Percentiles rank a stretch among this genome's conserved stretches.
phyloP scores from a whole-genome alignment of 2,329 filamentous ascomycete genomes.

The Aureobasidium musti region DNA sequence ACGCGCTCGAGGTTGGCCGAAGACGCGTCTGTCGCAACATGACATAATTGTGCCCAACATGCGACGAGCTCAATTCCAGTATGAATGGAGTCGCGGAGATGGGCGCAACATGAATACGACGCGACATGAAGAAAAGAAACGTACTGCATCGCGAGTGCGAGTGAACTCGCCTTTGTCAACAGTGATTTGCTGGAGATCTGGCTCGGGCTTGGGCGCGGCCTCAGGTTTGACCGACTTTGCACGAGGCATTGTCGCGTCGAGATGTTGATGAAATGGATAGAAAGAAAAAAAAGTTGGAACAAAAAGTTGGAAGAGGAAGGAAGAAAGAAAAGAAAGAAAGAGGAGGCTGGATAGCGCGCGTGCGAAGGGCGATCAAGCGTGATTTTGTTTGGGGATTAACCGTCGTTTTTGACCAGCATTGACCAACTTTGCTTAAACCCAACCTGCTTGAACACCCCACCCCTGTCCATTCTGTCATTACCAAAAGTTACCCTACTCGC shows the following conservation, averaged over 20 bases:
- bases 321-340: neutral
- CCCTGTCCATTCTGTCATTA: conserved; percentile 1
- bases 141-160: conserved; percentile 78
- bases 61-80: neutral
- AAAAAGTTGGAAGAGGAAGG: conserved; percentile 3
- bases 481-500: neutral
- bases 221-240: conserved; percentile 30
- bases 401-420: conserved; percentile 16
- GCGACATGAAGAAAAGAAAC: conserved; percentile 41
- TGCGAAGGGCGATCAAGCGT: conserved; percentile 5
- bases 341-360: neutral
- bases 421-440: conserved; percentile 28
- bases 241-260: conserved; percentile 24
- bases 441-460: neutral
- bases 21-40: conserved; percentile 26
- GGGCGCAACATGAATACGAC: conserved; percentile 21
- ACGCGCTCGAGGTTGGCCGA: conserved; percentile 30
- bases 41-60: conserved; percentile 26
- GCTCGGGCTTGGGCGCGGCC: conserved; percentile 5
- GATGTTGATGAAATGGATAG: neutral
- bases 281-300: conserved; percentile 1
- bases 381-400: conserved; percentile 24
- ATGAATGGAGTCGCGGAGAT: conserved; percentile 31
- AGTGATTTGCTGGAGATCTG: conserved; percentile 28
- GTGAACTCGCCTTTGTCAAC: conserved; percentile 65